phyloP scores from a whole-genome alignment of 108 stramenopile genomes.

The Epithemia pelagica region DNA sequence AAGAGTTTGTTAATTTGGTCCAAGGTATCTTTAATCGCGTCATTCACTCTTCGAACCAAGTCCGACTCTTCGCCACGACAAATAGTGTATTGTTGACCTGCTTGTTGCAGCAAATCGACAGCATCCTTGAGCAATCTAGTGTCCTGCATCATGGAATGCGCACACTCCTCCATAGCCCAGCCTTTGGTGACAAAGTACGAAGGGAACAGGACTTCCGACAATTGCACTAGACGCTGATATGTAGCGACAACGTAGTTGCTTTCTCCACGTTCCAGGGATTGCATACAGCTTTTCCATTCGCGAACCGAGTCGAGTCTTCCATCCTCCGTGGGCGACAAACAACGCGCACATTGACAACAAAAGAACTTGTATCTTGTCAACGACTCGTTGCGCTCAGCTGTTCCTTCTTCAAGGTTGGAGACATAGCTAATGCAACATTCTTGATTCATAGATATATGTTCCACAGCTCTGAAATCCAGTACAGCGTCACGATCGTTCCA shows the following conservation, averaged over 20 bases:
- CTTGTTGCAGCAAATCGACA: background rate
- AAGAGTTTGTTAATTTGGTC: background rate
- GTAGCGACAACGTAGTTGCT: background rate
- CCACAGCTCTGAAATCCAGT: background rate
- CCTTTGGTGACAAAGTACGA: conserved; percentile 2
- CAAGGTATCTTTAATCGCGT: background rate
- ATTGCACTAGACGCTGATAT: background rate
- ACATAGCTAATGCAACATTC: conserved; percentile 8
- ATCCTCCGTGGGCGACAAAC: background rate
- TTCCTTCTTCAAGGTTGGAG: background rate
- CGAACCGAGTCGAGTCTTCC: background rate
- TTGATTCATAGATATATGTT: background rate
- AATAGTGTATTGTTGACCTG: background rate
- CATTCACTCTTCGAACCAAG: background rate
- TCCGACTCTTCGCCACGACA: conserved; percentile 2
- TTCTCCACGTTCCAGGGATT: background rate
- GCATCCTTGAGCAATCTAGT: background rate
- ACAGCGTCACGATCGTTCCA: background rate
- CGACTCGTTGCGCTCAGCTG: background rate
- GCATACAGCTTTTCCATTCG: background rate
- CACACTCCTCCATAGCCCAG: conserved; percentile 1
- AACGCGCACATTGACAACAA: background rate
- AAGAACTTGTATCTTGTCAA: conserved; percentile 3
- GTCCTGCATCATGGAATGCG: background rate
- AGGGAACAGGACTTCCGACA: conserved; percentile 1